Percentiles rank a stretch among this genome's conserved stretches.
These are phyloP conservation scores for Xanthoparmelia taractica DNA, from an alignment of 495 filamentous ascomycete genomes.

Conservation along the genomic window DNA sequence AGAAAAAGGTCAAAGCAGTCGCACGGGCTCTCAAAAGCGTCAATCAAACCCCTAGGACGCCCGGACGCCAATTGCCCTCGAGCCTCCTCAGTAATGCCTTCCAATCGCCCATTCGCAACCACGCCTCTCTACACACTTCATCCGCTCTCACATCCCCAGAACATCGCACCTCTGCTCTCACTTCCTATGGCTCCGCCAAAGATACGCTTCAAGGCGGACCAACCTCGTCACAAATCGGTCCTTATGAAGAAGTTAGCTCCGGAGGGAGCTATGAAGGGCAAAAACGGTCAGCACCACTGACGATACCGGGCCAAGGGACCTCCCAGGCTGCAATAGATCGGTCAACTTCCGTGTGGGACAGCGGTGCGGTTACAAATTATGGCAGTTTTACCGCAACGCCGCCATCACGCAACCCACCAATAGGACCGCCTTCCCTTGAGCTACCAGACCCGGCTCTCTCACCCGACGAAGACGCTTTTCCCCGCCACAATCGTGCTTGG, in stretches of 20 bases:
- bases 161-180: slow-evolving; percentile 7
- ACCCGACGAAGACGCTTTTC: slow-evolving; percentile 25
- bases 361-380: slow-evolving; percentile 44
- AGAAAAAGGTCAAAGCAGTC: slow-evolving; percentile 82
- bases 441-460: slow-evolving; percentile 68
- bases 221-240: slow-evolving; percentile 23
- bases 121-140: slow-evolving; percentile 8
- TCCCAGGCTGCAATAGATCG: slow-evolving; percentile 26
- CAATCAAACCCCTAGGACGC: slow-evolving; percentile 51
- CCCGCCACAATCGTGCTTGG: slow-evolving; percentile 29
- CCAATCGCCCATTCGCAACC: slow-evolving; percentile 22
- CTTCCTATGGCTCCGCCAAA: slow-evolving; percentile 12
- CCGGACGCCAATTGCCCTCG: slow-evolving; percentile 27
- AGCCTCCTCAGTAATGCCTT: slow-evolving; percentile 24
- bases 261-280: slow-evolving; percentile 23
- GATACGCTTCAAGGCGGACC: slow-evolving; percentile 9
- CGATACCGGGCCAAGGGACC: slow-evolving; percentile 32
- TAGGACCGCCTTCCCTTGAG: slow-evolving; percentile 47
- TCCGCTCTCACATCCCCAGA: slow-evolving; percentile 15
- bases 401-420: slow-evolving; percentile 33
- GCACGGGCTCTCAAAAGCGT: slow-evolving; percentile 56
- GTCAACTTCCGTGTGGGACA: slow-evolving; percentile 25
- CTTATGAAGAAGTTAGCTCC: slow-evolving; percentile 7
- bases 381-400: slow-evolving; percentile 69
- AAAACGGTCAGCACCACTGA: slow-evolving; percentile 28